Evolutionary conservation across 805 yeast genomes (phyloP).

Genomic region (Wickerhamomyces hampshirensis): DNA sequence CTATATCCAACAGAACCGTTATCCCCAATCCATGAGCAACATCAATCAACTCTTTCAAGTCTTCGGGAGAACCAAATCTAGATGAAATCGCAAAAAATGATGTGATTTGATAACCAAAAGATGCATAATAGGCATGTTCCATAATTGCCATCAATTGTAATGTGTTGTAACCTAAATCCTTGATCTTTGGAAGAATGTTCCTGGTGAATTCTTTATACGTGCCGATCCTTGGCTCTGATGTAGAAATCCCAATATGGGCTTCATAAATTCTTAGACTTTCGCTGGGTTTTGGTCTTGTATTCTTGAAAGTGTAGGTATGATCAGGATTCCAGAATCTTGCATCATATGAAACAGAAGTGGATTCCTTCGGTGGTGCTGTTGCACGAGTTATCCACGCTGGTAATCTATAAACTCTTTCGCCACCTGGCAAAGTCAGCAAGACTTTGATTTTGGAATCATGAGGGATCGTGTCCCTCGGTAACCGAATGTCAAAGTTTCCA

Average conservation of each 20-base stretch:
- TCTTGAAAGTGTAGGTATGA: constrained; percentile 40
- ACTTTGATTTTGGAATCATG: constrained; percentile 81
- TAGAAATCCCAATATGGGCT: constrained; percentile 93
- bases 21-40: constrained; percentile 88
- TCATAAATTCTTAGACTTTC: constrained; percentile 74
- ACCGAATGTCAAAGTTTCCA: constrained; percentile 62
- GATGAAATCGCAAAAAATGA: constrained; percentile 88
- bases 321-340: constrained; percentile 92
- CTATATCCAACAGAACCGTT: constrained; percentile 83
- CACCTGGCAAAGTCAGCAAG: constrained; percentile 57
- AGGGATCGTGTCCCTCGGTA: constrained; percentile 68
- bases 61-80: constrained; percentile 93
- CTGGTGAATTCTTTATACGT: constrained; percentile 79
- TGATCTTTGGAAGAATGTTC: constrained; percentile 78
- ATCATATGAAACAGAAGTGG: constrained; percentile 54
- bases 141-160: constrained; percentile 96
- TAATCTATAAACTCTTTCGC: constrained; percentile 69
- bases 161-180: constrained; percentile 83
- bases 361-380: constrained; percentile 60
- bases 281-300: constrained; percentile 54
- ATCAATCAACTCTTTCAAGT: constrained; percentile 83
- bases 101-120: constrained; percentile 96
- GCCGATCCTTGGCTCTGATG: constrained; percentile 84
- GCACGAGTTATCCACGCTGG: constrained; percentile 91
- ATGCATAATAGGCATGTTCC: constrained; percentile 98